Evolutionary conservation across 257 asterid genomes (phyloP), one percentile per base, ranked within the genome.

Genomic region (Ajuga chamaepitys): DNA sequence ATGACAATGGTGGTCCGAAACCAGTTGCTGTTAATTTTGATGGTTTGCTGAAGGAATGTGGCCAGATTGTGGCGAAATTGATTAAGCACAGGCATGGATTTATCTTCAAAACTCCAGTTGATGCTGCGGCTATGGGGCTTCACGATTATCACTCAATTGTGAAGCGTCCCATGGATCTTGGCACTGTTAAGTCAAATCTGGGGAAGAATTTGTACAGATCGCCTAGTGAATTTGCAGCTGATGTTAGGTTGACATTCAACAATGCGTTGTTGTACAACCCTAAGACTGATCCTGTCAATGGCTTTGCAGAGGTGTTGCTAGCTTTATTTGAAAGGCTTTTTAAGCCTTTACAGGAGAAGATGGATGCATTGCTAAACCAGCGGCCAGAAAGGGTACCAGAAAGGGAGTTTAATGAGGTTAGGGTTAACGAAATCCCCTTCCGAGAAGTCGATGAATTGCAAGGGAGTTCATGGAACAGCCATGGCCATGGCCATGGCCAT

Each of bases 211-310:
- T 76, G 44, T 94, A 90, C 42, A 51, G 60, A 5, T 64, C 89
- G 8, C 96, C 96, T 0, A 17, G 48, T 24, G 95, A 90, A 35
- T 90, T 94, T 46, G 95, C 99, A 0, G 81, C 84, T 0, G 97
- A 94, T 42, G 81, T 94, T 52, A 80, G 96, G 75, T 57, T 94
- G 86, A 88, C 89, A 47, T 90, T 94, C 59, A 86, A 90, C 77
- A 94, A 94, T 74, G 96, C 99, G 4, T 64, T 90, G 78, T 57
- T 90, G 80, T 94, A 94, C 83, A 94, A 94, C 64, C 99, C 97
- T 0, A 88, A 88, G 71, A 72, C 80, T 1, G 97, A 94, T 76
- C 81, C 80, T 16, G 92, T 87, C 1, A 76, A 86, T 32, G 85
- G 75, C 4, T 76, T 77, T 78, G 99, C 99, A 0, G 89, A 79